Conservation (phyloP, 1,139 yeast species). For the Magnusiomyces ingens region DNA sequence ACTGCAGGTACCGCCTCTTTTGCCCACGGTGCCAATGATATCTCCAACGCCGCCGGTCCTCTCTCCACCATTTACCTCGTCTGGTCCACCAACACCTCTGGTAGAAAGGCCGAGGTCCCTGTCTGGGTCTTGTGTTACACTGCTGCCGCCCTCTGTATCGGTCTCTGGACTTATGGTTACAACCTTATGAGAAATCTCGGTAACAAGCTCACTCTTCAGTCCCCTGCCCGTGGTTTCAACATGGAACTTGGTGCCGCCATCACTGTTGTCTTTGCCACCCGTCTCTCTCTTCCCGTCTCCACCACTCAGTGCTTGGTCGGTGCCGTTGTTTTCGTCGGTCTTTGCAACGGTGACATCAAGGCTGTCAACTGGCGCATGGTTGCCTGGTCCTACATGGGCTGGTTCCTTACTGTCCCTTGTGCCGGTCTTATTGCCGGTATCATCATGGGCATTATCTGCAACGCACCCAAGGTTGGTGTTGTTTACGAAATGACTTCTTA, state of each 20-base stretch:
- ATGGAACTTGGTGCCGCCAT: conserved; percentile 76
- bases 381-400: conserved; percentile 61
- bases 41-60: conserved; percentile 76
- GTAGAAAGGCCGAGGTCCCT: conserved; percentile 53
- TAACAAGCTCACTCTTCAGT: conserved; percentile 66
- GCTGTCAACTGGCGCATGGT: conserved; percentile 80
- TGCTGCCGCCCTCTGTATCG: conserved; percentile 61
- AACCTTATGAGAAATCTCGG: conserved; percentile 66
- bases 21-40: conserved; percentile 75
- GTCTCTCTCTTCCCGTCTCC: conserved; percentile 62
- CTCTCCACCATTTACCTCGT: conserved; percentile 57
- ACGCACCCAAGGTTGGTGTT: conserved; percentile 54
- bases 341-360: conserved; percentile 56
- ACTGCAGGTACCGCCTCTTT: conserved; percentile 78
- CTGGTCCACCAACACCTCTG: conserved; percentile 49
- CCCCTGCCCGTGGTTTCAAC: conserved; percentile 75
- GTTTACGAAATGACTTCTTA: conserved; percentile 13
- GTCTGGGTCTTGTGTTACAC: conserved; percentile 66
- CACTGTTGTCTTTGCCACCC: conserved; percentile 70
- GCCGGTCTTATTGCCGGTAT: conserved; percentile 72
- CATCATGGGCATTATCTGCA: conserved; percentile 54
- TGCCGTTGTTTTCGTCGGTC: conserved; percentile 69
- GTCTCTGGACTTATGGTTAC: conserved; percentile 70
- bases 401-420: conserved; percentile 66
- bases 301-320: conserved; percentile 81